These are phyloP conservation scores for Kluyveromyces wickerhamii DNA, from an alignment of 805 yeast species.

Conservation along the genomic window DNA sequence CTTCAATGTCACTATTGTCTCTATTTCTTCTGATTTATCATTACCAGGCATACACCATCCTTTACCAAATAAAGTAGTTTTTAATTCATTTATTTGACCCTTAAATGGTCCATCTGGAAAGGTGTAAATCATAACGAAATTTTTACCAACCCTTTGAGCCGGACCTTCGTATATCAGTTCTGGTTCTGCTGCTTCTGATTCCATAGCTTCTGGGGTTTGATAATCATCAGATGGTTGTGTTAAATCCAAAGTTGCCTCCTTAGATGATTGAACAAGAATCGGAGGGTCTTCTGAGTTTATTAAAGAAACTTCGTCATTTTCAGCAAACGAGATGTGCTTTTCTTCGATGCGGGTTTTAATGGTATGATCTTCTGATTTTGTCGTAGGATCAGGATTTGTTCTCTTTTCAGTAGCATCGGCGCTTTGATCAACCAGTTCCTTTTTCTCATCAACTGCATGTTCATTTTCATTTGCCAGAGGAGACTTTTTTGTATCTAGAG, in stretches of 20 bases:
- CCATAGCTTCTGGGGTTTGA: not conserved
- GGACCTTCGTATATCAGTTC: slow-evolving; percentile 55
- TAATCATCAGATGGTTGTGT: not conserved
- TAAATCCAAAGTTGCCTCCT: slow-evolving; percentile 3
- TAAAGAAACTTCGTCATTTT: slow-evolving; percentile 12
- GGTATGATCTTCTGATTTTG: too few relatives aligned
- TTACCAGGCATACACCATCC: slow-evolving; percentile 47
- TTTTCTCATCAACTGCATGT: too few relatives aligned
- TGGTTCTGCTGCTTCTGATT: slow-evolving; percentile 6
- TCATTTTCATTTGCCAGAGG: too few relatives aligned
- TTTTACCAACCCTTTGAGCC: slow-evolving; percentile 47
- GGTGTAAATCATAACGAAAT: slow-evolving; percentile 46
- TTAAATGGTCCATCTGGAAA: slow-evolving; percentile 12
- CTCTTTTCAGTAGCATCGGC: too few relatives aligned
- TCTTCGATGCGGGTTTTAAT: not conserved
- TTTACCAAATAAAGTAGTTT: slow-evolving; percentile 47
- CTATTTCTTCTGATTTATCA: slow-evolving; percentile 46
- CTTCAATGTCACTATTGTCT: slow-evolving; percentile 38
- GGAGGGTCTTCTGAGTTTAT: slow-evolving; percentile 13
- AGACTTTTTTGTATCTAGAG: too few relatives aligned
- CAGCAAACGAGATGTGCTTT: slow-evolving; percentile 20
- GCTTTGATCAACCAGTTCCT: too few relatives aligned
- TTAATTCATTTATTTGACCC: slow-evolving; percentile 10
- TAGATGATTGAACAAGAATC: slow-evolving; percentile 1
- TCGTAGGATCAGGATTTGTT: too few relatives aligned